Evolutionary conservation across 2,329 filamentous ascomycete species (phyloP).

Genomic region (Ceratocystis papillata): DNA sequence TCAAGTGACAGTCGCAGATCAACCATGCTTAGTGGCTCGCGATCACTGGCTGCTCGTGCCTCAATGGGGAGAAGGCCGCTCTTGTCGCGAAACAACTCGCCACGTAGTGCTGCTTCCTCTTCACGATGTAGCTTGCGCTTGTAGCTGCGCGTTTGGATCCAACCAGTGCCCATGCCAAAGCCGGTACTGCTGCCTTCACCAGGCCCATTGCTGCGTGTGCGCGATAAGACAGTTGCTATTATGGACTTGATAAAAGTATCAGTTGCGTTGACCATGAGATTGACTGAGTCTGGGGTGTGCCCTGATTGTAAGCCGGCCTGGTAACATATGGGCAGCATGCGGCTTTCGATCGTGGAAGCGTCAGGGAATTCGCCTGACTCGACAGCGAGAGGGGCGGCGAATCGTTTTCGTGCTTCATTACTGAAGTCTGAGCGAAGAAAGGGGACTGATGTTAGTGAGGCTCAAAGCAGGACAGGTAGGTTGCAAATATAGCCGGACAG

Average conservation of each 20-base stretch:
- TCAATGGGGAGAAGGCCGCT: conserved; percentile 72
- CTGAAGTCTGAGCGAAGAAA: conserved; percentile 45
- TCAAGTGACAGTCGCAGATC: conserved; percentile 68
- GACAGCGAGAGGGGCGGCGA: conserved; percentile 50
- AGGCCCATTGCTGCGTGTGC: conserved; percentile 54
- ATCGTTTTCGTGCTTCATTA: conserved; percentile 56
- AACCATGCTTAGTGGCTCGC: conserved; percentile 62
- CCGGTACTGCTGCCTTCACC: conserved; percentile 51
- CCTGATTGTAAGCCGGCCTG: conserved; percentile 52
- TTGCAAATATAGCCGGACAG: no score
- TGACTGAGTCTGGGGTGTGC: conserved; percentile 49
- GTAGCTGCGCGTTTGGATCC: conserved; percentile 72
- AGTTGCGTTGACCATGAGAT: conserved; percentile 54
- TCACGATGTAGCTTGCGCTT: conserved; percentile 62
- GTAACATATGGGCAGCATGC: conserved; percentile 59
- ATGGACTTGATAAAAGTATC: conserved; percentile 59
- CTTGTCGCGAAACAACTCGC: conserved; percentile 63
- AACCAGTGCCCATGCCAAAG: conserved; percentile 54
- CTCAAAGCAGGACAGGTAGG: no score
- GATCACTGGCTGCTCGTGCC: conserved; percentile 60
- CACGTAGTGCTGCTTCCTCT: conserved; percentile 60
- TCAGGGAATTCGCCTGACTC: conserved; percentile 63
- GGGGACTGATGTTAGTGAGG: background rate
- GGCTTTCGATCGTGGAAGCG: conserved; percentile 48
- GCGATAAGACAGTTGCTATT: conserved; percentile 51